phyloP scores from a whole-genome alignment of 139 green algal species.

The Yamagishiella unicocca region DNA sequence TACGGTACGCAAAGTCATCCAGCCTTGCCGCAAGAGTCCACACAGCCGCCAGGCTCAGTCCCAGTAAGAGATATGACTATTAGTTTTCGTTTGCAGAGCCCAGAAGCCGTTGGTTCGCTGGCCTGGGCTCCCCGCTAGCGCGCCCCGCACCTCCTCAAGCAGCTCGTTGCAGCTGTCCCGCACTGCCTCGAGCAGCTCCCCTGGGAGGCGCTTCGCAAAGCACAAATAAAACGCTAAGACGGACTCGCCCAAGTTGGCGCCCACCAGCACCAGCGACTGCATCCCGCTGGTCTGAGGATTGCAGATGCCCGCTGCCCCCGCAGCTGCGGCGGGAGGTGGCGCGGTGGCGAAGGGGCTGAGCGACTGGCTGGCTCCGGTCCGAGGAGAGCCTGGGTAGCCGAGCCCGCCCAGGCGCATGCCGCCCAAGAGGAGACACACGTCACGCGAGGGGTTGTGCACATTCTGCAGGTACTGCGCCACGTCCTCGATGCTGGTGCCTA shows the following conservation, averaged over 20 bases:
- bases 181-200: slow-evolving; percentile 14
- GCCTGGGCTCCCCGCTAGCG: no score
- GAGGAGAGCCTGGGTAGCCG: background rate
- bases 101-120: no score
- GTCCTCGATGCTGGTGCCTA: background rate
- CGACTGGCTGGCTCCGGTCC: background rate
- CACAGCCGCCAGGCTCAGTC: no score
- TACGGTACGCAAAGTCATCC: no score
- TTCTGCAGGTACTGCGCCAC: slow-evolving; percentile 27
- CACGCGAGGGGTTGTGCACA: slow-evolving; percentile 16
- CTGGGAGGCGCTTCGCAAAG: slow-evolving; percentile 16
- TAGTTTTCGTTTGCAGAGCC: no score
- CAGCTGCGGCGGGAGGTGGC: no score
- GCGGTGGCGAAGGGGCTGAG: background rate
- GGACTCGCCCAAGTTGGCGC: background rate
- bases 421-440: slow-evolving; percentile 23
- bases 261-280: slow-evolving; percentile 34
- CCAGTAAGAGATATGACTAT: no score
- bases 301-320: background rate
- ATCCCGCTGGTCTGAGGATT: no score
- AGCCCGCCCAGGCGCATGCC: background rate
- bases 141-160: background rate
- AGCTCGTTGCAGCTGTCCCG: slow-evolving; percentile 19
- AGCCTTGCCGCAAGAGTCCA: no score
- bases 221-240: slow-evolving; percentile 20